Base-by-base conservation (phyloP, 371 early-diverging fungal species). In the Syncephalis plumigaleata region DNA sequence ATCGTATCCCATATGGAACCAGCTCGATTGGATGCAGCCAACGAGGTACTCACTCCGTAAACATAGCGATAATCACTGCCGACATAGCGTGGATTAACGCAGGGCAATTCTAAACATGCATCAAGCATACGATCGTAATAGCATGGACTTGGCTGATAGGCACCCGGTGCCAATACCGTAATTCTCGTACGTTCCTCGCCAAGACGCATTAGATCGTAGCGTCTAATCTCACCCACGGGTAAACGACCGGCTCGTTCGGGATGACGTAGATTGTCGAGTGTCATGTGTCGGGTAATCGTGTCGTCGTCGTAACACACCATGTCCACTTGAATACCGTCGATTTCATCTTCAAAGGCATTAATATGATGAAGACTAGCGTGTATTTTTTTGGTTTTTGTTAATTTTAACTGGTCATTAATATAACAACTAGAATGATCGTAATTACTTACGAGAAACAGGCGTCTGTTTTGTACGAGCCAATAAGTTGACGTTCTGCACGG, bases 291-390 rank as follows among this genome's bases (percentile, higher is more conserved):
- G 26, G 73, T 63, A 22, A 83, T 66, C 0, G 64, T 58, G 26
- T 73, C 77, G 47, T 81, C 73, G 1, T 61, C 55, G 43, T 83
- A 83, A 37, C 71, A 61, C 1, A 71, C 63, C 52, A 79, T 66
- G 52, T 83, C 84, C n/a, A 81, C 55, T 22, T 67, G 57, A 3
- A 80, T 59, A 47, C 70, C 70, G 48, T 73, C 79, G 0, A 64
- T 68, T 0, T 63, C 61, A 46, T 80, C 82, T 46, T 84, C 83
- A 52, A 68, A 77, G 0, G 84, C 84, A 49, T 82, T 82, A 45
- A 80, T 66, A 48, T 79, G 78, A 51, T 81, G 78, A 57, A 84
- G 66, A 20, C 74, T 71, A 61, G n/a, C n/a, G 17, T 15, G 4
- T 26, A 17, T 26, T 36, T 9, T 31, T 27, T 36, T 5, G 47